Evolutionary conservation across 1,284 basidiomycete genomes (phyloP).

Genomic region (Termitomyces sp.): DNA sequence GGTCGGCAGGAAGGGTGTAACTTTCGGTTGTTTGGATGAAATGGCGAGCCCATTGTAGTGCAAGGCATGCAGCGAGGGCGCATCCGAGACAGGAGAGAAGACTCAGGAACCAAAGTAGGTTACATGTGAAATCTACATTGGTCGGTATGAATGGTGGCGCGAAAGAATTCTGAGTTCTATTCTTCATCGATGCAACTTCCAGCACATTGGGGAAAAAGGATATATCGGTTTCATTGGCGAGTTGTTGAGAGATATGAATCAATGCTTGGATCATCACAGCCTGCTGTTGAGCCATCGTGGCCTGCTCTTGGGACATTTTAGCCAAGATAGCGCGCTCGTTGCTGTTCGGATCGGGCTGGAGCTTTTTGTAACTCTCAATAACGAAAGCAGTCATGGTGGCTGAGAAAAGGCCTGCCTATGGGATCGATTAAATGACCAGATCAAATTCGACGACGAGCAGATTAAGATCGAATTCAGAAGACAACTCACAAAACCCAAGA

Average conservation of each 20-base stretch:
- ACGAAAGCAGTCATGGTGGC: conserved; percentile 10
- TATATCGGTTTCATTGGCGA: not conserved
- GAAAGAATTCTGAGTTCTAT: not conserved
- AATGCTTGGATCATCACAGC: not conserved
- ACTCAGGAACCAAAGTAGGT: conserved; percentile 31
- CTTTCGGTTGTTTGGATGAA: conserved; percentile 22
- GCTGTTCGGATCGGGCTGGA: conserved; percentile 7
- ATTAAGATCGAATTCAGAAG: not conserved
- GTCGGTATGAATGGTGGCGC: conserved; percentile 14
- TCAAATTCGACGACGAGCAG: not conserved
- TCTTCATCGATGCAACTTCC: not conserved
- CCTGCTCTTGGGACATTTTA: not conserved
- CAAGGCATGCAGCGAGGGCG: conserved; percentile 26
- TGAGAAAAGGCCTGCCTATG: conserved; percentile 12
- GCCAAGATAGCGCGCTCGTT: not conserved
- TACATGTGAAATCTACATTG: conserved; percentile 23
- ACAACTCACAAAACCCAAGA: conserved; percentile 6
- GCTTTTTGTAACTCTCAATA: conserved; percentile 11
- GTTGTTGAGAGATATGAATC: not conserved
- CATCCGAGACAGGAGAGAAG: conserved; percentile 23
- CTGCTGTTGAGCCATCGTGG: not conserved
- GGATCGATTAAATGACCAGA: not conserved
- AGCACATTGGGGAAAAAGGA: not conserved
- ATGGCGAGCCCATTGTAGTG: conserved; percentile 28
- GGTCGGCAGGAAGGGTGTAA: not conserved